phyloP scores from a whole-genome alignment of 352 stramenopile species.

The Phytophthora tentaculata region DNA sequence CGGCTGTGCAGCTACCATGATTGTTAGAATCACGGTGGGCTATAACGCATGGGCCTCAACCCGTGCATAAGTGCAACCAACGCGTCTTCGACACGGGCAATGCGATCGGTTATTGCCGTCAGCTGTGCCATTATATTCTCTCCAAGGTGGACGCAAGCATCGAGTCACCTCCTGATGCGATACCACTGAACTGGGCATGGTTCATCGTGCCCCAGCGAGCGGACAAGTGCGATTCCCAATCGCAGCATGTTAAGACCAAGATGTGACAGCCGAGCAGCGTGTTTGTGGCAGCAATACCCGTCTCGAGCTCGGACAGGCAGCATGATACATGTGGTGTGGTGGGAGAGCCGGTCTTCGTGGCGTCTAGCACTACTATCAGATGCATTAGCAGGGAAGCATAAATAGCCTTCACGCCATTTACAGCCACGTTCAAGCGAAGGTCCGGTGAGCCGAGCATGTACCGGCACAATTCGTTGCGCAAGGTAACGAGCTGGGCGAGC shows the following conservation, averaged over 20 bases:
- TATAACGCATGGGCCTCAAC: background rate
- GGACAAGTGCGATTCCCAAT: background rate
- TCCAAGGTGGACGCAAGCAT: background rate
- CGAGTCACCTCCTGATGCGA: background rate
- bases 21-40: background rate
- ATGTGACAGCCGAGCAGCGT: background rate
- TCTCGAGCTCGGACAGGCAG: background rate
- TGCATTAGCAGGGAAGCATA: no score
- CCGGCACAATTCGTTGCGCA: no score
- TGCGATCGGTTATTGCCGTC: no score
- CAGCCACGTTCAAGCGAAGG: no score
- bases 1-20: no score
- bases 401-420: no score
- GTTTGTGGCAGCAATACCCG: background rate
- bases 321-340: background rate
- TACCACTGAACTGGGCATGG: background rate
- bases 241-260: background rate
- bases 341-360: background rate
- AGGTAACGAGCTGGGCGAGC: no score
- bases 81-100: no score
- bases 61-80: no score
- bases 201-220: background rate
- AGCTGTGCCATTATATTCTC: background rate
- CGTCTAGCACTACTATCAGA: no score
- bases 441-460: no score